Evolutionary conservation across 371 early-diverging fungal genomes (phyloP).

Genomic region (Apophysomyces ossiformis): DNA sequence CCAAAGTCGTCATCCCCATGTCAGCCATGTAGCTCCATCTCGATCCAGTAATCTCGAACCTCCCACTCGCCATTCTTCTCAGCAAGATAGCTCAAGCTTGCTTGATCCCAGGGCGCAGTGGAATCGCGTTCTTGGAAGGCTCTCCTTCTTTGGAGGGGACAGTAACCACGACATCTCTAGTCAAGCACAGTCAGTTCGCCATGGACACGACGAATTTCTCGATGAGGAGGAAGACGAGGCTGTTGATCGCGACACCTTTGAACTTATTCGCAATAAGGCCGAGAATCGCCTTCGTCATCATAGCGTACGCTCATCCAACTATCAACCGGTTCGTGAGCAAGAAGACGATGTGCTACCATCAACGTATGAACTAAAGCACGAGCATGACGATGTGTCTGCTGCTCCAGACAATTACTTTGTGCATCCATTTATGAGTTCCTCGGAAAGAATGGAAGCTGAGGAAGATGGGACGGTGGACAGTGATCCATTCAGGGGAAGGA

Average conservation of each 20-base stretch:
- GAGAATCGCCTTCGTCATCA: constrained; percentile 16
- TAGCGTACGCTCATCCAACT: constrained; percentile 2
- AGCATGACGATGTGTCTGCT: constrained; percentile 13
- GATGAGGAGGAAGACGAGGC: constrained; percentile 24
- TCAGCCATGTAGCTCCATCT: constrained; percentile 1
- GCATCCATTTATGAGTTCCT: constrained; percentile 31
- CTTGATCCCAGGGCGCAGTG: constrained; percentile 15
- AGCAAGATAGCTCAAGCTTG: constrained; percentile 10
- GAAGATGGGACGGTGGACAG: neutral
- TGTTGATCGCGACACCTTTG: constrained; percentile 36
- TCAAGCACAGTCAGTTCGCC: constrained; percentile 3
- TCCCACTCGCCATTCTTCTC: neutral
- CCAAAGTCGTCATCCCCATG: constrained; percentile 5
- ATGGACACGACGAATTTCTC: neutral
- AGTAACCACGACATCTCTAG: constrained; percentile 10
- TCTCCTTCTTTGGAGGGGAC: constrained; percentile 11
- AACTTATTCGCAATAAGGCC: constrained; percentile 21
- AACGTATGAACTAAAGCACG: constrained; percentile 24
- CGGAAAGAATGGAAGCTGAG: neutral
- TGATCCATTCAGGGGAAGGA: constrained; percentile 11
- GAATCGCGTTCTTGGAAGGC: constrained; percentile 13
- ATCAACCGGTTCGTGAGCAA: constrained; percentile 1
- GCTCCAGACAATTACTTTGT: constrained; percentile 37
- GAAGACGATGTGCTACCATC: constrained; percentile 43
- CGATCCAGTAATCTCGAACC: constrained; percentile 1